Conservation (phyloP, 768 basidiomycete species). For the Bullera alba region DNA sequence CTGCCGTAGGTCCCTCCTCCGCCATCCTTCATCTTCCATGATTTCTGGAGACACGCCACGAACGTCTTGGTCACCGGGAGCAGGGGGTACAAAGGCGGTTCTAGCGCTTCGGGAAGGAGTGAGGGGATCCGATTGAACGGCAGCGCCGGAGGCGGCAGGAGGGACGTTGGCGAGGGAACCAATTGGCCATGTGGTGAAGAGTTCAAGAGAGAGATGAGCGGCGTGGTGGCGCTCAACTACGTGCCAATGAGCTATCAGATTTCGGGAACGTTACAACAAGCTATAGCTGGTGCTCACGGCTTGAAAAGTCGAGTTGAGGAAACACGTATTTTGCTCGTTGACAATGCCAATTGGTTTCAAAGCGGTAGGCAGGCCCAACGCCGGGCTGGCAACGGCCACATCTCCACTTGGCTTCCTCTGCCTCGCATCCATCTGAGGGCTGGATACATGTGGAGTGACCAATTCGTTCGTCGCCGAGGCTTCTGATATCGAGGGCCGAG, state of each 20-base stretch:
- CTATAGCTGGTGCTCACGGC: slow-evolving; percentile 49
- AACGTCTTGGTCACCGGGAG: slow-evolving; percentile 43
- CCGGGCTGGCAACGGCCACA: not conserved
- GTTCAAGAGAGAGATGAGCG: slow-evolving; percentile 28
- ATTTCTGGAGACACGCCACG: slow-evolving; percentile 27
- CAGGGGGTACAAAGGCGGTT: slow-evolving; percentile 36
- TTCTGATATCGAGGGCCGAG: not conserved
- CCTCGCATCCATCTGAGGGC: too few species aligned
- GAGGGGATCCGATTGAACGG: slow-evolving; percentile 30
- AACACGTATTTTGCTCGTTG: slow-evolving; percentile 62
- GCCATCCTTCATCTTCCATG: slow-evolving; percentile 44
- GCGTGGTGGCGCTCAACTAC: slow-evolving; percentile 49
- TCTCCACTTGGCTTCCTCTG: too few species aligned
- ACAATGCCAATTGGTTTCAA: slow-evolving; percentile 43
- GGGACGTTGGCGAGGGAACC: slow-evolving; percentile 46
- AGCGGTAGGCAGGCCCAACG: slow-evolving; percentile 1
- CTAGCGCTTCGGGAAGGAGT: slow-evolving; percentile 33
- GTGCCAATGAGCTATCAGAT: not conserved
- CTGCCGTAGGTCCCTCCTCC: slow-evolving; percentile 30
- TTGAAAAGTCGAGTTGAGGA: slow-evolving; percentile 92
- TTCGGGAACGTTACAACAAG: not conserved
- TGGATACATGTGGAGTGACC: too few species aligned
- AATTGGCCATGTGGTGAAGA: slow-evolving; percentile 46
- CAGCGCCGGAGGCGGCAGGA: slow-evolving; percentile 23
- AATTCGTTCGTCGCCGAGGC: too few species aligned